Evolutionary conservation across 2,329 filamentous ascomycete species (phyloP).

Genomic region (Microdochium nivale): DNA sequence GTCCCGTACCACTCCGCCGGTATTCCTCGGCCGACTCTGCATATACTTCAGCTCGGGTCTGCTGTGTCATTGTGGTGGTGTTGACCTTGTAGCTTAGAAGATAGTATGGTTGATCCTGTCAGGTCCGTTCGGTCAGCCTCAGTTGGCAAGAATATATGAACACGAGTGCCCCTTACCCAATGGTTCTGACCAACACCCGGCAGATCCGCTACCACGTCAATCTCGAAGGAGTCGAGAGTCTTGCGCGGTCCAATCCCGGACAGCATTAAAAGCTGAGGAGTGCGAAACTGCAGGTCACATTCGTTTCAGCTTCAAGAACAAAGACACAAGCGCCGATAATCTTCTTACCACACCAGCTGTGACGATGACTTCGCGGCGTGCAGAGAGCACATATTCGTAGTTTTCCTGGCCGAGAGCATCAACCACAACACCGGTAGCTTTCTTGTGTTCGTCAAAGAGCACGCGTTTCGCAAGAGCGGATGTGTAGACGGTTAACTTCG

Average conservation of each 20-base stretch:
- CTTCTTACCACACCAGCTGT: conserved; percentile 1
- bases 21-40: too few species aligned
- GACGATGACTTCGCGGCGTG: background rate
- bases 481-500: background rate
- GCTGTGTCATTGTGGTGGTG: conserved; percentile 41
- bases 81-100: conserved; percentile 47
- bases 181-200: conserved; percentile 24
- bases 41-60: too few species aligned
- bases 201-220: conserved; percentile 17
- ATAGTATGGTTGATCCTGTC: too few species aligned
- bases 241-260: conserved; percentile 15
- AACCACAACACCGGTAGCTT: background rate
- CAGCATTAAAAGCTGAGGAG: conserved; percentile 5
- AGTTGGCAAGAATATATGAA: conserved; percentile 20
- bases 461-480: background rate
- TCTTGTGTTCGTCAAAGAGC: background rate
- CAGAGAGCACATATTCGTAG: background rate
- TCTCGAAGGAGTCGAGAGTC: conserved; percentile 15
- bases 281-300: background rate
- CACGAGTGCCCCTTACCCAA: conserved; percentile 14
- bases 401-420: background rate
- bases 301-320: too few species aligned
- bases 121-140: conserved; percentile 2
- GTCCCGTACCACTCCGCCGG: background rate
- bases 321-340: too few species aligned